A percentile compares a stretch with the other conserved stretches of the same genome.
Conservation (phyloP, 805 yeast genomes). For the Candida sanyiensis region DNA sequence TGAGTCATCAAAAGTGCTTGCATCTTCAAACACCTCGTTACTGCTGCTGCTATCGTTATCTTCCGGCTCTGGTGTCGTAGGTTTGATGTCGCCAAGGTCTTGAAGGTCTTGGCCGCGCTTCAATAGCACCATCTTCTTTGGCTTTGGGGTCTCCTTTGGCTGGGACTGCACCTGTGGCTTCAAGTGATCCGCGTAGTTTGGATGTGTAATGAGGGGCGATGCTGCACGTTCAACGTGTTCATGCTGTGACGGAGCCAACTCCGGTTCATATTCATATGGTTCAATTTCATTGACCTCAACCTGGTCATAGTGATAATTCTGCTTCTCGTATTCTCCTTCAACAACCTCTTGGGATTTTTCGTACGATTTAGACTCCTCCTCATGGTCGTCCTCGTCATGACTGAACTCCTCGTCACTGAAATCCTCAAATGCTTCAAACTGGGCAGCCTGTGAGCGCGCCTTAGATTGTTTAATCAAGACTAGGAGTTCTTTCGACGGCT, state of each 20-base stretch:
- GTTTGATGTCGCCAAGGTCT: slow-evolving; percentile 11
- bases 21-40: slow-evolving; percentile 10
- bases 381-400: slow-evolving; percentile 13
- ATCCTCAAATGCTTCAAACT: slow-evolving; percentile 23
- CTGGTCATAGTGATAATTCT: neutral
- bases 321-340: neutral
- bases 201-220: slow-evolving; percentile 5
- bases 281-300: neutral
- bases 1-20: neutral
- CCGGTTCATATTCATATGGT: slow-evolving; percentile 4
- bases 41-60: slow-evolving; percentile 12
- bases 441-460: slow-evolving; percentile 8
- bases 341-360: slow-evolving; percentile 2
- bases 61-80: neutral
- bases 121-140: slow-evolving; percentile 30
- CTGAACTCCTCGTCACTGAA: slow-evolving; percentile 21
- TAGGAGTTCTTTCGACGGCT: slow-evolving; percentile 23
- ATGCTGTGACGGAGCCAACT: neutral
- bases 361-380: slow-evolving; percentile 6
- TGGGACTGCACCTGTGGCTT: neutral
- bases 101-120: slow-evolving; percentile 33
- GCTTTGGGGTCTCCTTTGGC: slow-evolving; percentile 12
- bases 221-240: neutral
- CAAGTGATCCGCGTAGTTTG: neutral
- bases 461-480: slow-evolving; percentile 19